Base-by-base conservation (phyloP, 2,329 filamentous ascomycete genomes). In the Pseudocercospora eumusae region DNA sequence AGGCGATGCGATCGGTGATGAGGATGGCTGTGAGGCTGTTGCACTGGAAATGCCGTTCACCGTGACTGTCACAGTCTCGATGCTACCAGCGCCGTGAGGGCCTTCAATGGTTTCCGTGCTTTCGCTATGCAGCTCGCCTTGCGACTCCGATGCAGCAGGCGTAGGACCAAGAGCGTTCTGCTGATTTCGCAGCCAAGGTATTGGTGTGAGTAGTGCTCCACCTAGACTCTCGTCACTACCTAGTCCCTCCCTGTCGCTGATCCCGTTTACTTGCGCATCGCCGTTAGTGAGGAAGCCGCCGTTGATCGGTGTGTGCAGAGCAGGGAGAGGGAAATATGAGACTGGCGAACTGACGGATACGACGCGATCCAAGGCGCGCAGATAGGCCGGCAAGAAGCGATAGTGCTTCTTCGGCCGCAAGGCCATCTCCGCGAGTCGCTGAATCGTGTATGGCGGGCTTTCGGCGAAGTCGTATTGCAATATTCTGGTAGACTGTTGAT, bases 161-260 rank as follows among this genome's bases (percentile, higher is more conserved):
- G 63, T 57, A 13, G 60, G 60, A 1, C 59, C 59, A 20, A 64
- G 36, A 11, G 67, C 40, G 20, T 60, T 62, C 27, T 59, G 57
- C 56, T 68, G 64, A 53, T 70, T 68, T 13, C 71, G 65, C 56
- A 98, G 80, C 95, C 95, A 99, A 0, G 93, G 91, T 61, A 99
- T 98, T 0, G 93, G 95, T 0, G 93, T 98, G 55, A 99, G 81
- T 18, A 97, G 81, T 0, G 95, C 95, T 6, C 95, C 95, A 21
- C 93, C 93, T 1, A 98, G 80, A 11, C 89, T 89, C 74, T 97
- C 93, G 70, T 98, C 93, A 54, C 90, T 92, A 1, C 92, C 93
- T 6, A 93, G 79, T 1, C 70, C 68, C 25, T 71, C 70, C 65
- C 75, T 75, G 42, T 83, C 80, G n/a, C 81, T 79, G 7, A 82